Evolutionary conservation across 306 rosid species (phyloP).

Genomic region (Hippophae rhamnoides): DNA sequence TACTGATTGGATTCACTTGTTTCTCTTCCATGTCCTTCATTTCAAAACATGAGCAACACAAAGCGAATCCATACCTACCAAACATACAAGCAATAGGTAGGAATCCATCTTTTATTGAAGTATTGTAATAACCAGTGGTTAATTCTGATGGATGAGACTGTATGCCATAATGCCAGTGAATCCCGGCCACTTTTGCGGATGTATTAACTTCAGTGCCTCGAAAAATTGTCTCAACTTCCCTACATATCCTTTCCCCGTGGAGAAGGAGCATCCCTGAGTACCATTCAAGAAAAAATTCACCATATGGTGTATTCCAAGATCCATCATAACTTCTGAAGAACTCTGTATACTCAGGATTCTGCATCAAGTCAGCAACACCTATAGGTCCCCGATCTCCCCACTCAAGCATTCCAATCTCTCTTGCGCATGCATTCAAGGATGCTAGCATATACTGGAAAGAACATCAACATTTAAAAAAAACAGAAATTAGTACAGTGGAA

Average conservation of each 20-base stretch:
- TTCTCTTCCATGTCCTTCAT: conserved; percentile 44
- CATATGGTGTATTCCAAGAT: conserved; percentile 56
- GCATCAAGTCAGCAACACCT: conserved; percentile 49
- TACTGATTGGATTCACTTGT: conserved; percentile 44
- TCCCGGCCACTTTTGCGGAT: conserved; percentile 62
- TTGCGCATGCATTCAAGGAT: conserved; percentile 62
- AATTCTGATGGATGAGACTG: conserved; percentile 81
- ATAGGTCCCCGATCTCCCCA: conserved; percentile 76
- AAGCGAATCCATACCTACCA: conserved; percentile 53
- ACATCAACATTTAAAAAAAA: background rate
- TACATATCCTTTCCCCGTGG: conserved; percentile 83
- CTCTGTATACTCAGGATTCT: conserved; percentile 35
- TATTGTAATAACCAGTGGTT: conserved; percentile 82
- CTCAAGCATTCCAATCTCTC: conserved; percentile 57
- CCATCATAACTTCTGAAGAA: conserved; percentile 48
- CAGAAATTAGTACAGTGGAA: conserved; percentile 7
- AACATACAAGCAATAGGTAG: conserved; percentile 68
- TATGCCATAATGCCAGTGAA: conserved; percentile 63
- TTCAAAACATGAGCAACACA: conserved; percentile 86
- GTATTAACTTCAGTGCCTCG: conserved; percentile 50
- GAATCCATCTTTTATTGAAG: conserved; percentile 57
- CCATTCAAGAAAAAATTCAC: conserved; percentile 76
- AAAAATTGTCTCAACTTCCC: conserved; percentile 72
- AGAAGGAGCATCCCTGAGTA: conserved; percentile 70
- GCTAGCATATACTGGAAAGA: conserved; percentile 72